Base-by-base conservation (phyloP, 495 filamentous ascomycete species). In the Aspergillus taichungensis region DNA sequence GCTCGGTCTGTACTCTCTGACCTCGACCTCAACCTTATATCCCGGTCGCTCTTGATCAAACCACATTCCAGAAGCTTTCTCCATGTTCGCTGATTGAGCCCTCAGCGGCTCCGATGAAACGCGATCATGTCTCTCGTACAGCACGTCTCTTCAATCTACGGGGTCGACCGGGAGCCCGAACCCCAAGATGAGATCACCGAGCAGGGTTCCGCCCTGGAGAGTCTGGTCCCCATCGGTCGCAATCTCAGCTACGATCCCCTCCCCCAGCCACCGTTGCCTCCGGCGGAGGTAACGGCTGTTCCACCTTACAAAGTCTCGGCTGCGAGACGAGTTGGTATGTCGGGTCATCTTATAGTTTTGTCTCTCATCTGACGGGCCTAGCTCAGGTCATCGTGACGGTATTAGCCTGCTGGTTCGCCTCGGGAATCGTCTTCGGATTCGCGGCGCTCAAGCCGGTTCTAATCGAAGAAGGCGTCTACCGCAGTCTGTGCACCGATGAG, bases 401-500 rank as follows among this genome's bases (percentile, higher is more conserved):
- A 6, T 51, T 82, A 9, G 78, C 78, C 46, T 84, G 80, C 55
- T 78, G 82, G 51, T 65, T 80, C 40, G 77, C 79, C 5, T 76
- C 83, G 4, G 83, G 83, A 1, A 71, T 84, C 42, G 80, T 86
- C 5, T 88, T 87, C 59, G 84, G 83, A 6, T 88, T 82, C 61
- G 83, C 83, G 3, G 83, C 84, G 5, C 63, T 88, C 38, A 88
- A 86, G 52, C 84, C 83, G 0, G 72, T 87, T 2, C 56, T 87
- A 28, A 69, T 87, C 28, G 62, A 70, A 8, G 79, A 85, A 56
- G 77, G 77, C 1, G 81, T 86, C 6, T 87, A 86, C 55, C 64
- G 69, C 14, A 64, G 82, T 18, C 54, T 64, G 18, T 87, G 83
- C 50, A 69, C 68, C 0, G 47, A 61, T 5, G 54, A 74, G 8